These are phyloP conservation scores for Plasmodium vivax DNA, from an alignment of 169 alveolate species.

Conservation along the genomic window DNA sequence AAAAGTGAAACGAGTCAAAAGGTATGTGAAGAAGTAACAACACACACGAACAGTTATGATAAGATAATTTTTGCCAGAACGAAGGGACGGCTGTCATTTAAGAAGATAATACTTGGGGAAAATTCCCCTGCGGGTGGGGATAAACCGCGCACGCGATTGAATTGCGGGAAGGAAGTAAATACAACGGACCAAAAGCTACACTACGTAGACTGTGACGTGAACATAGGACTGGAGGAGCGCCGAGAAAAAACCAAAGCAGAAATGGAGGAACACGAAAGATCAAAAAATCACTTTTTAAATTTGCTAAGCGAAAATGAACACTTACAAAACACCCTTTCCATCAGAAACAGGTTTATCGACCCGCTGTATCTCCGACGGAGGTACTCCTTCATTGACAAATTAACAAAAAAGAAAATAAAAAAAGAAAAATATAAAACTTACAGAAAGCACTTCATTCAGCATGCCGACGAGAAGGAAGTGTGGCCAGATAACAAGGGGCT, in stretches of 20 bases:
- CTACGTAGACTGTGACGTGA: conserved; percentile 58
- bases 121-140: background rate
- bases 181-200: conserved; percentile 18
- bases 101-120: conserved; percentile 37
- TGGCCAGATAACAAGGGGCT: conserved; percentile 88
- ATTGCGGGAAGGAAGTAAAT: conserved; percentile 3
- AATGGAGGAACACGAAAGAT: conserved; percentile 44
- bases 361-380: conserved; percentile 84
- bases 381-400: conserved; percentile 81
- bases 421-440: conserved; percentile 81
- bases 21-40: conserved; percentile 3
- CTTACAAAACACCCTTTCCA: conserved; percentile 37
- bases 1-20: background rate
- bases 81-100: conserved; percentile 11
- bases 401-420: conserved; percentile 80
- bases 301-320: conserved; percentile 61
- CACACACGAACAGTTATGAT: conserved; percentile 9
- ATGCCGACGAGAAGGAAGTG: conserved; percentile 83
- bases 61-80: conserved; percentile 64
- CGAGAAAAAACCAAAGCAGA: conserved; percentile 14
- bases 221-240: conserved; percentile 56
- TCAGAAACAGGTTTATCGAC: conserved; percentile 82
- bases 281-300: conserved; percentile 34
- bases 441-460: conserved; percentile 81
- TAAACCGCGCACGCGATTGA: background rate